Percentiles rank a stretch among this genome's conserved stretches.
These are phyloP conservation scores for Trebouxia sp. DNA, from an alignment of 139 green algal genomes.

Conservation along the genomic window DNA sequence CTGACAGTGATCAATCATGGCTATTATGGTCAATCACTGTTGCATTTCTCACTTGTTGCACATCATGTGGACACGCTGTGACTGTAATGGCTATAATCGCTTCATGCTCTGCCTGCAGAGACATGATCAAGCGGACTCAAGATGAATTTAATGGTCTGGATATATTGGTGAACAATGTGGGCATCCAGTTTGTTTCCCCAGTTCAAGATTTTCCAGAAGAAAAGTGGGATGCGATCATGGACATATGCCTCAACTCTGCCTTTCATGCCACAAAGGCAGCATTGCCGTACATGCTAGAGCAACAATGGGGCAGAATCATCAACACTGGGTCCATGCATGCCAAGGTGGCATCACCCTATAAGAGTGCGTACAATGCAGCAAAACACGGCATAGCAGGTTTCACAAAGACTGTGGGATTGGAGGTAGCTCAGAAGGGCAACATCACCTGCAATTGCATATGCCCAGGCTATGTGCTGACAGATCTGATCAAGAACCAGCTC, in stretches of 20 bases:
- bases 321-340: conserved; percentile 90
- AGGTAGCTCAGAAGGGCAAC: conserved; percentile 65
- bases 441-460: conserved; percentile 82
- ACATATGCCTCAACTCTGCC: conserved; percentile 66
- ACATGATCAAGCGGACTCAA: conserved; percentile 53
- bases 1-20: too few relatives aligned
- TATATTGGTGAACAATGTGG: conserved; percentile 55
- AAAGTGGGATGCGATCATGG: conserved; percentile 76
- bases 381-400: conserved; percentile 86
- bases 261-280: conserved; percentile 87
- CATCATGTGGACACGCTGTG: too few relatives aligned
- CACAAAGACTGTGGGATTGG: conserved; percentile 83
- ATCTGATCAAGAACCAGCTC: conserved; percentile 74
- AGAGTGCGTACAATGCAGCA: conserved; percentile 89
- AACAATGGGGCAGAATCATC: conserved; percentile 77
- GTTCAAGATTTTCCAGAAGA: conserved; percentile 83
- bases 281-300: conserved; percentile 79
- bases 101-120: conserved; percentile 21
- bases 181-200: conserved; percentile 84
- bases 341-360: conserved; percentile 85
- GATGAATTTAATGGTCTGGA: conserved; percentile 47
- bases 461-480: conserved; percentile 67
- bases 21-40: too few relatives aligned
- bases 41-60: too few relatives aligned
- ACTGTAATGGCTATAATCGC: neutral